Evolutionary conservation across 2,329 filamentous ascomycete genomes (phyloP), one percentile per base, ranked within the genome.

Genomic region (Exophiala sideris): DNA sequence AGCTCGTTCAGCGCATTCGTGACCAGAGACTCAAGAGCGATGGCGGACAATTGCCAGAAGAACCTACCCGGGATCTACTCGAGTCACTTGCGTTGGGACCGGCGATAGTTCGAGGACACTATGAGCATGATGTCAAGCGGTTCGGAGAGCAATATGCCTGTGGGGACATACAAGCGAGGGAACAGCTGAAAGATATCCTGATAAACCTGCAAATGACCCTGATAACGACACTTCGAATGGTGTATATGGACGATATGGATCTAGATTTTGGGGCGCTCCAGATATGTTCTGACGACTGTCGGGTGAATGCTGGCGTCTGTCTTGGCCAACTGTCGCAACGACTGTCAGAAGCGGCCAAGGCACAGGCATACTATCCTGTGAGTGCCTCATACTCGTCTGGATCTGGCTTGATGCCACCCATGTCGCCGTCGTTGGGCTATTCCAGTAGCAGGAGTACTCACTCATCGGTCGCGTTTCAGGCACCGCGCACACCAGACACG

Each of bases 131-230:
- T 24, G 57, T 65, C 29, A 62, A 61, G 45, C 62, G 66, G 21
- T 68, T 73, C 50, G 71, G 72, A 24, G 60, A 65, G 24, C 56
- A 57, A 29, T 73, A 70, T 54, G 66, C 66, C 29, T 54, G 59
- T 24, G 72, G 72, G 6, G 72, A 74, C 55, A 62, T 62, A 35
- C 64, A 67, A 39, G 68, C 71, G 14, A 64, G 69, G 1, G 69
- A 73, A 46, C 63, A 68, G 38, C 63, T 74, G 57, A 72, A 71
- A 56, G 69, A 72, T 54, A 69, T 74, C 38, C 62, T 72, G 32
- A 70, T 70, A 48, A 66, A 63, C 33, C 62, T 74, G 2, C 71
- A 74, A 56, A 58, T 66, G 39, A 65, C 65, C 1, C 51, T 74
- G 20, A 61, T 73, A 29, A 61, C 62, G 16, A 67, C 66, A 18